Conservation (phyloP, 2,329 filamentous ascomycete genomes). For the Phialophora chinensis region DNA sequence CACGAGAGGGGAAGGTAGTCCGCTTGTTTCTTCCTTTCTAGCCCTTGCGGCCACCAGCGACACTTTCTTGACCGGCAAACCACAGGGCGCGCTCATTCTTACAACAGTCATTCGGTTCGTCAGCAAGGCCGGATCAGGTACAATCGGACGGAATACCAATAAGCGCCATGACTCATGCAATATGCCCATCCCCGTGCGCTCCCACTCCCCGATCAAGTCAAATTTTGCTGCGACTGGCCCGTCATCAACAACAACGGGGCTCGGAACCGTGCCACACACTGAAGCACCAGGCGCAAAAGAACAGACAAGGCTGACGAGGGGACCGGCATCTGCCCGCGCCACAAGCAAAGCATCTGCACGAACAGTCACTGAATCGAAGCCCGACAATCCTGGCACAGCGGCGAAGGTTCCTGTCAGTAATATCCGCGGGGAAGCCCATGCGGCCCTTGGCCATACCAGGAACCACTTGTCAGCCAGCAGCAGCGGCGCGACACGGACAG, state of each 20-base stretch:
- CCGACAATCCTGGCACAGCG: conserved; percentile 7
- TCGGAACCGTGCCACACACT: conserved; percentile 7
- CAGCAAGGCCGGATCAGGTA: conserved; percentile 3
- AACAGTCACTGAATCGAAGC: conserved; percentile 8
- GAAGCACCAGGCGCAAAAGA: conserved; percentile 17
- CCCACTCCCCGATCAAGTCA: conserved; percentile 14
- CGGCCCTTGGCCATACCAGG: conserved; percentile 13
- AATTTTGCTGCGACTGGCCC: conserved; percentile 1
- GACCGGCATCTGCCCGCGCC: conserved; percentile 21
- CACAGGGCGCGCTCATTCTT: neutral
- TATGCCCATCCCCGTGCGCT: conserved; percentile 16
- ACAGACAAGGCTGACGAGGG: conserved; percentile 17
- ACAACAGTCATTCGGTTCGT: neutral
- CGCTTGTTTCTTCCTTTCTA: neutral
- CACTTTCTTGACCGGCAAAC: neutral
- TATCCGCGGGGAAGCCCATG: neutral
- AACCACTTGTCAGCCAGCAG: conserved; percentile 15
- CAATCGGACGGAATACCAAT: neutral
- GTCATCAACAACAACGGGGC: conserved; percentile 8
- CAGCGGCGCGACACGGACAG: conserved; percentile 6
- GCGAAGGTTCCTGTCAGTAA: conserved; percentile 1
- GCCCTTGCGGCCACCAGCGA: neutral
- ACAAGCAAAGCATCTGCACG: conserved; percentile 9
- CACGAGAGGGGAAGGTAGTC: neutral
- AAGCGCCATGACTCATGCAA: conserved; percentile 21